phyloP scores from a whole-genome alignment of 768 basidiomycete species.

The Mrakia frigida region DNA sequence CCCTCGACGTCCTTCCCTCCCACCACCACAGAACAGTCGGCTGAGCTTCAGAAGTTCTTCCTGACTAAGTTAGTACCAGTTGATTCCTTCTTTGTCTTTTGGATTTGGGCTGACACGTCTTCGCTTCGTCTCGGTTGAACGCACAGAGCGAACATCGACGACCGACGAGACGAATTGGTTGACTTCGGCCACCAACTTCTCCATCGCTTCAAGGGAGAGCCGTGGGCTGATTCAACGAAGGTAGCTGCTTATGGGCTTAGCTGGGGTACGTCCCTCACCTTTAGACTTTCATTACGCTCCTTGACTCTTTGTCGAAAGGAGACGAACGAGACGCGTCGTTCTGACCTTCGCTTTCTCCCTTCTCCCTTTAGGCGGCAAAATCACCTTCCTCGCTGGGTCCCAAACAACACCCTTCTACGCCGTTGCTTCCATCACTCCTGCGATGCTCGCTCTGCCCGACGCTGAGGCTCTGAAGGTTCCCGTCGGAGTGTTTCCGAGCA shows the following conservation, averaged over 20 bases:
- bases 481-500: not conserved
- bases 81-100: not conserved
- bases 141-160: constrained; percentile 16
- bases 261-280: constrained; percentile 19
- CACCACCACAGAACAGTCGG: not conserved
- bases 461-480: constrained; percentile 24
- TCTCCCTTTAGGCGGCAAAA: constrained; percentile 3
- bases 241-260: not conserved
- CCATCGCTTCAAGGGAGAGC: not conserved
- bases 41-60: constrained; percentile 5
- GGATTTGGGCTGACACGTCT: not conserved
- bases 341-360: not conserved
- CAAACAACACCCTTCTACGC: constrained; percentile 16
- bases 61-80: not conserved
- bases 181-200: constrained; percentile 3
- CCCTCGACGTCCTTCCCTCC: constrained; percentile 17
- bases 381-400: constrained; percentile 18
- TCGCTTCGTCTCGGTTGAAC: too few species aligned
- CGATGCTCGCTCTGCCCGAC: constrained; percentile 9
- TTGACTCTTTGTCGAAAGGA: too few species aligned
- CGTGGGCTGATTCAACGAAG: constrained; percentile 4
- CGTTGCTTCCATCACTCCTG: constrained; percentile 9
- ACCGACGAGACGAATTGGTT: constrained; percentile 6
- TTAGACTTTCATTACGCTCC: too few species aligned
- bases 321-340: too few species aligned